Evolutionary conservation across 1,284 basidiomycete species (phyloP), one percentile per base, ranked within the genome.

Genomic region (Stygiomarasmius scandens): DNA sequence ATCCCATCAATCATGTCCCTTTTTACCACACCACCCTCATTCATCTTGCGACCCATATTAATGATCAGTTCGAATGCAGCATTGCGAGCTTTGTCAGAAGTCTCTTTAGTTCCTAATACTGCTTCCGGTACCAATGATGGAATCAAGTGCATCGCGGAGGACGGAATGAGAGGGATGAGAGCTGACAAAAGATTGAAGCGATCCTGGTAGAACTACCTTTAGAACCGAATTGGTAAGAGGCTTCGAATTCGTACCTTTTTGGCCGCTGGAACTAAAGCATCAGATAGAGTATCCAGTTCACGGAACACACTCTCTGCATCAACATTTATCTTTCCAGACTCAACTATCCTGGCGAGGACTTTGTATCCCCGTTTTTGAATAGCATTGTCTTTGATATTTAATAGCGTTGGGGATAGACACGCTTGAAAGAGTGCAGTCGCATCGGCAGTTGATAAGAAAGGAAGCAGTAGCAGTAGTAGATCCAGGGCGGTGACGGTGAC

Each of bases 281-380:
- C 81, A 1, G 83, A 79, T 32, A 86, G 76, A 20, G 81, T 81
- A 52, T 90, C 89, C 54, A 95, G 73, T 58, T 79, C 79, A 61
- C 82, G 78, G 24, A 96, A 75, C 41, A 91, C 78, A 38, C 75
- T 67, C 63, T 86, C 83, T 14, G 82, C 80, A 56, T 87, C 80
- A 6, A 84, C 58, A 1, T 70, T 65, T 12, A 89, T 75, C 66
- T 89, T 89, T 1, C 77, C 79, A 48, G 76, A 77, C 67, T 90
- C 87, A 12, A 88, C 72, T 41, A 96, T 71, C 60, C 90, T 89
- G 46, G 90, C 82, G 4, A 99, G 78, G 20, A 93, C 86, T 67
- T 96, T 91, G 77, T 99, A 99, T 16, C 89, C 90, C 64, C 96
- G 93, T 76, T 99, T 99, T 76, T 99, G 97, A 1, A 98, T 86